These are phyloP conservation scores for Pholiota microspora DNA, from an alignment of 768 basidiomycete species.

Conservation along the genomic window DNA sequence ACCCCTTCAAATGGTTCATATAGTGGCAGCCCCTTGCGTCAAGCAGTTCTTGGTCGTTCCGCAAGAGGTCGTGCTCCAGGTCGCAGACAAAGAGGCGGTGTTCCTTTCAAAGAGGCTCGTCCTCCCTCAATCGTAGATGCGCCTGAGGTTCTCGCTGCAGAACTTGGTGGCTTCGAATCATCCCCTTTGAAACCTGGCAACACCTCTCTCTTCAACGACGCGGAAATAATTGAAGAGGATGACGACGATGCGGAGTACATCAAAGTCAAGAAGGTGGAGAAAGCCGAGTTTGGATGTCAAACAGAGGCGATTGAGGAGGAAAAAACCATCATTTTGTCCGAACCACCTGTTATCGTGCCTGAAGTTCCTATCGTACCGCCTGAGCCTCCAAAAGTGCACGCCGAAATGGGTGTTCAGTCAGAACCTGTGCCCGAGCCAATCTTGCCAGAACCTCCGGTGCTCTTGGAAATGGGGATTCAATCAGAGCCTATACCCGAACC, in stretches of 20 bases:
- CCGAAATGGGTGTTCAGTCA: conserved; percentile 16
- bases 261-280: conserved; percentile 44
- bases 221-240: conserved; percentile 32
- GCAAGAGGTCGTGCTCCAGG: conserved; percentile 47
- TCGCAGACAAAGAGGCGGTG: conserved; percentile 62
- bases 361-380: conserved; percentile 11
- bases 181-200: conserved; percentile 36
- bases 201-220: conserved; percentile 36
- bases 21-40: conserved; percentile 59
- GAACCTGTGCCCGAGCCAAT: conserved; percentile 8
- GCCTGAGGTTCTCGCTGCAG: conserved; percentile 70
- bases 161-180: conserved; percentile 36
- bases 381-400: conserved; percentile 1
- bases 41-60: conserved; percentile 50
- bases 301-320: conserved; percentile 44
- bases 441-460: conserved; percentile 28
- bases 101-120: conserved; percentile 66
- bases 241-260: conserved; percentile 35
- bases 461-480: conserved; percentile 7
- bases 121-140: conserved; percentile 70
- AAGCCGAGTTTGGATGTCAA: conserved; percentile 64
- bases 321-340: conserved; percentile 27
- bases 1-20: conserved; percentile 46
- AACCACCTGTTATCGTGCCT: conserved; percentile 20
- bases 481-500: conserved; percentile 12